Evolutionary conservation across 140 eudicot genomes (phyloP), one percentile per base, ranked within the genome.

Genomic region (Oenanthe javanica): DNA sequence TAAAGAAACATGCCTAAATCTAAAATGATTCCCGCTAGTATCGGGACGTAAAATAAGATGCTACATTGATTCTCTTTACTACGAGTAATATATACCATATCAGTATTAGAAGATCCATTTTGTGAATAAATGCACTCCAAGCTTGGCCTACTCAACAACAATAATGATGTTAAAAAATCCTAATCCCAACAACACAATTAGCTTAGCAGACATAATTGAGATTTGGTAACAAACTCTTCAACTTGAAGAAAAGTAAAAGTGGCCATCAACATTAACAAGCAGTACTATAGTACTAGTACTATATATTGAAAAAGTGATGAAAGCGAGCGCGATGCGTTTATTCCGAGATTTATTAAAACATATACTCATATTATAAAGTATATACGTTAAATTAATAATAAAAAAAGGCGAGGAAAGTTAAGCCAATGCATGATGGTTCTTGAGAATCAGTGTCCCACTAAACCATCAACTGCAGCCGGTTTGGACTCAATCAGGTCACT

Each of bases 381-480:
- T 31, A 31, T 31, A 31, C 31, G 31, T 31, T 31, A 31, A 31
- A 31, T 31, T 31, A 31, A 31, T 31, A 31, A 31, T 31, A 31
- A 31, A 31, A 31, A 31, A 31, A 31, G 31, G 14, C n/a, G 69
- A 59, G 31, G 12, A 59, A 59, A 21, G 67, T 12, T 18, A 21
- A 5, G 69, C 75, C 23, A 43, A 72, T 72, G 51, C 15, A 72
- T 72, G 49, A 42, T 27, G 55, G 9, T 1, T 52, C 36, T 61
- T 61, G 14, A 61, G 69, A 61, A n/a, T 61, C 69, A 61, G 36
- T 61, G 69, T 61, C 69, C 69, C 69, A n/a, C 69, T n/a, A 61
- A 21, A 61, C 69, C 69, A 61, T 61, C 69, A 61, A 61, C 69
- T 14, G 27, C 36, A 61, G 69, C 69, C n/a, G 69, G 69, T n/a